Percentiles rank a stretch among this genome's conserved stretches.
phyloP scores from a whole-genome alignment of 2,329 filamentous ascomycete species.

The Ilyonectria destructans region DNA sequence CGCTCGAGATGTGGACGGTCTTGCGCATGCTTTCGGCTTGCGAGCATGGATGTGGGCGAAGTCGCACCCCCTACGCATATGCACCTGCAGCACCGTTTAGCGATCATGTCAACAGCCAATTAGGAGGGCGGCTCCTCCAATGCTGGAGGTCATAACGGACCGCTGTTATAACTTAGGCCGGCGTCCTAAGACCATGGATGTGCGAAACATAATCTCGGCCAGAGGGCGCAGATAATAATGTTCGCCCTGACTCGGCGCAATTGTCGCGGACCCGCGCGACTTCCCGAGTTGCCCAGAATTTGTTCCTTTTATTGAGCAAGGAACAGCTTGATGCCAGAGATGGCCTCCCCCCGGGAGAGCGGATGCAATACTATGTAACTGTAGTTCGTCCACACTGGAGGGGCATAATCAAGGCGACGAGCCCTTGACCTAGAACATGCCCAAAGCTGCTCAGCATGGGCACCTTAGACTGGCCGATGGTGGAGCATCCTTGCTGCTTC shows the following conservation, averaged over 20 bases:
- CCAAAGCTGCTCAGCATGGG: conserved; percentile 24
- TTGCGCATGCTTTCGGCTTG: conserved; percentile 38
- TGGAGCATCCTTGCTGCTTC: conserved; percentile 25
- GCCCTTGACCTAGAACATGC: conserved; percentile 38
- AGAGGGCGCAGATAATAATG: conserved; percentile 44
- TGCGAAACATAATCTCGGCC: conserved; percentile 51
- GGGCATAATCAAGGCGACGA: conserved; percentile 31
- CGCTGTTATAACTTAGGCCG: conserved; percentile 49
- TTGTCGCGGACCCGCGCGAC: conserved; percentile 42
- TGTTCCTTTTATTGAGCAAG: conserved; percentile 35
- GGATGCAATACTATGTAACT: conserved; percentile 34
- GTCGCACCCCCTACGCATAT: conserved; percentile 44
- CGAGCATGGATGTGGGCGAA: conserved; percentile 41
- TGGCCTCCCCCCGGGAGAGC: conserved; percentile 35
- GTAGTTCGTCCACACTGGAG: conserved; percentile 37
- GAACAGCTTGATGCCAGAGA: conserved; percentile 39
- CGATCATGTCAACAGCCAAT: conserved; percentile 43
- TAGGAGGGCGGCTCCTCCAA: conserved; percentile 29
- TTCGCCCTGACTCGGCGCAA: conserved; percentile 42
- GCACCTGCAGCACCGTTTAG: conserved; percentile 51
- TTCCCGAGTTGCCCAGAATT: conserved; percentile 43
- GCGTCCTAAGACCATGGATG: conserved; percentile 48
- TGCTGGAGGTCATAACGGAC: conserved; percentile 39
- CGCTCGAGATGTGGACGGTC: conserved; percentile 34
- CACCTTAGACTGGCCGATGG: conserved; percentile 26